phyloP scores from a whole-genome alignment of 2,329 filamentous ascomycete species.

The Blastomyces parvus region DNA sequence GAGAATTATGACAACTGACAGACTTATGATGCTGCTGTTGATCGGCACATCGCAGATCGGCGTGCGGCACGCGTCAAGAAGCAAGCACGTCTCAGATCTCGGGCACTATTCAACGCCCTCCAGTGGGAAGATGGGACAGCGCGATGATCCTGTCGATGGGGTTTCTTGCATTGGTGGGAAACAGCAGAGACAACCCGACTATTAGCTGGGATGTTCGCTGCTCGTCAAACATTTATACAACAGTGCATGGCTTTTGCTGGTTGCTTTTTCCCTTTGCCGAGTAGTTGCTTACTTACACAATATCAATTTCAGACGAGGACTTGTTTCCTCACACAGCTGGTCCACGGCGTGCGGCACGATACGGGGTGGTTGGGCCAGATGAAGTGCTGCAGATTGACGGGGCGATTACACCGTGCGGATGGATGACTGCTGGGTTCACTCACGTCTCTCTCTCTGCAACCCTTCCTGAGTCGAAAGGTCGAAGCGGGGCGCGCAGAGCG shows the following conservation, averaged over 20 bases:
- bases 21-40: not conserved
- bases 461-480: not conserved
- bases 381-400: not conserved
- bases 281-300: no score
- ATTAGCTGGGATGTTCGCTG: not conserved
- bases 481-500: not conserved
- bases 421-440: no score
- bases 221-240: no score
- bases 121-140: not conserved
- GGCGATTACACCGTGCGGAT: no score
- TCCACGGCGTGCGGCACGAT: not conserved
- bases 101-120: not conserved
- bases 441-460: no score
- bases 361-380: no score
- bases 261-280: no score
- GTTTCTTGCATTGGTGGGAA: not conserved
- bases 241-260: no score
- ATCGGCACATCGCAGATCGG: slow-evolving; percentile 2
- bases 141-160: not conserved
- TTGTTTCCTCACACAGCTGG: not conserved
- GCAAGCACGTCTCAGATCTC: not conserved
- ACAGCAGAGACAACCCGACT: not conserved
- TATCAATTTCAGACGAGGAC: no score
- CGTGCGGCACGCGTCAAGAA: not conserved
- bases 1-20: not conserved